Percentiles rank a stretch among this genome's conserved stretches.
Evolutionary conservation across 768 basidiomycete species (phyloP).

Genomic region (Tricholoma sp.): DNA sequence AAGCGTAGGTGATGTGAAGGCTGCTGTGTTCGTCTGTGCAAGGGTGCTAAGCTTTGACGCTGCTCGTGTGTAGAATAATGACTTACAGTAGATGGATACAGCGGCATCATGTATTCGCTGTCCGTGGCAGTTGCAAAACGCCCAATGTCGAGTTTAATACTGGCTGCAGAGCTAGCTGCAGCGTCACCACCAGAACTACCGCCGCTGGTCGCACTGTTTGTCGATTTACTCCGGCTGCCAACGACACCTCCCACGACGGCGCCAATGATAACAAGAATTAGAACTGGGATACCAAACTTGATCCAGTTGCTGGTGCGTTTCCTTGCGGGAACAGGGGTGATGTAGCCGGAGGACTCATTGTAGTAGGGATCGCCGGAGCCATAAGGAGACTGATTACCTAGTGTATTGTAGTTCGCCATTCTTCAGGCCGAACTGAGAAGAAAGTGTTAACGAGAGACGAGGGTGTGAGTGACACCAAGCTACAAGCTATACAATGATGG

Average conservation of each 20-base stretch:
- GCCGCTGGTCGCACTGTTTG: constrained; percentile 34
- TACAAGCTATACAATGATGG: constrained; percentile 15
- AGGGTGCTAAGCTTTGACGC: background rate
- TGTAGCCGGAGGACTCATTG: constrained; percentile 64
- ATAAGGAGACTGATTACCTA: constrained; percentile 26
- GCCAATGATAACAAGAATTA: constrained; percentile 56
- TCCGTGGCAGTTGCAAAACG: constrained; percentile 76
- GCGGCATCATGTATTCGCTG: constrained; percentile 71
- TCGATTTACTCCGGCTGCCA: constrained; percentile 52
- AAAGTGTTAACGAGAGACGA: constrained; percentile 20
- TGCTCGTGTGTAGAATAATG: constrained; percentile 1
- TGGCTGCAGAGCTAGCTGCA: constrained; percentile 51
- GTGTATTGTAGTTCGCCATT: constrained; percentile 31
- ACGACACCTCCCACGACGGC: constrained; percentile 79
- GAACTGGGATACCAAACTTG: constrained; percentile 67
- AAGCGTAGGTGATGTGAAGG: constrained; percentile 70
- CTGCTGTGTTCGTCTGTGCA: constrained; percentile 67
- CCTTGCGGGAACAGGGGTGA: constrained; percentile 49
- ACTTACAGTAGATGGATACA: constrained; percentile 88
- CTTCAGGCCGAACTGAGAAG: constrained; percentile 10
- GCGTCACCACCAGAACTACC: constrained; percentile 32
- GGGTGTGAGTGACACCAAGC: constrained; percentile 12
- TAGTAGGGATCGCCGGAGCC: constrained; percentile 65
- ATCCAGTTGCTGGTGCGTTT: constrained; percentile 65
- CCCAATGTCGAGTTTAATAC: constrained; percentile 56